phyloP scores from a whole-genome alignment of 768 basidiomycete genomes.

The Daedaleopsis nitida region DNA sequence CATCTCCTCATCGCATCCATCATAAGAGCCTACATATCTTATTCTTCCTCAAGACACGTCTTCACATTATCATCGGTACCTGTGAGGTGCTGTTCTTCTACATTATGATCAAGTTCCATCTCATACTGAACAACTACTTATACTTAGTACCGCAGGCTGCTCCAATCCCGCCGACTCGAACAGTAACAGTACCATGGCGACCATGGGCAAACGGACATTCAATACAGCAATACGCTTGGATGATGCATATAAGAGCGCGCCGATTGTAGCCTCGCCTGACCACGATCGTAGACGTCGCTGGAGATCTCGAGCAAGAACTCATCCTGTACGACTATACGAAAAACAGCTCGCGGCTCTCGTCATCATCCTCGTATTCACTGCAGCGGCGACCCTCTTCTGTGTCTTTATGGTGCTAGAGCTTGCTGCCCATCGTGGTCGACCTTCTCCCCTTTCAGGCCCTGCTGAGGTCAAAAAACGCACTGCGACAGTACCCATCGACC shows the following conservation, averaged over 20 bases:
- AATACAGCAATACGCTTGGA: background rate
- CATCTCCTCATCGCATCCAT: too few relatives aligned
- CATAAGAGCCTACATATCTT: too few relatives aligned
- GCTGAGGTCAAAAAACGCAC: background rate
- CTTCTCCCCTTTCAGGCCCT: background rate
- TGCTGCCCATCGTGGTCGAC: slow-evolving; percentile 7
- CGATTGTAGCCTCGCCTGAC: background rate
- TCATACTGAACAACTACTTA: too few relatives aligned
- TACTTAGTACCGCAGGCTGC: too few relatives aligned
- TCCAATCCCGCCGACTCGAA: too few relatives aligned
- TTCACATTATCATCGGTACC: too few relatives aligned
- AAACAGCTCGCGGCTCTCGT: slow-evolving; percentile 20
- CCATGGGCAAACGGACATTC: background rate
- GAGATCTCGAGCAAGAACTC: background rate
- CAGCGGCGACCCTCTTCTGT: slow-evolving; percentile 15
- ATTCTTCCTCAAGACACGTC: too few relatives aligned
- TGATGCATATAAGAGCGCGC: background rate
- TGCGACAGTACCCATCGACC: background rate
- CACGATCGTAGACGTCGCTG: background rate
- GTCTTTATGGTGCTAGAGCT: slow-evolving; percentile 27
- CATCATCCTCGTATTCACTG: slow-evolving; percentile 19
- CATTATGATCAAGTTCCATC: too few relatives aligned
- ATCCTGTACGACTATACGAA: slow-evolving; percentile 9
- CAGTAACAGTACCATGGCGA: too few relatives aligned
- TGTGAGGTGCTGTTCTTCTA: too few relatives aligned